Conservation (phyloP, 306 rosid genomes). For the Gleditsia sinensis region DNA sequence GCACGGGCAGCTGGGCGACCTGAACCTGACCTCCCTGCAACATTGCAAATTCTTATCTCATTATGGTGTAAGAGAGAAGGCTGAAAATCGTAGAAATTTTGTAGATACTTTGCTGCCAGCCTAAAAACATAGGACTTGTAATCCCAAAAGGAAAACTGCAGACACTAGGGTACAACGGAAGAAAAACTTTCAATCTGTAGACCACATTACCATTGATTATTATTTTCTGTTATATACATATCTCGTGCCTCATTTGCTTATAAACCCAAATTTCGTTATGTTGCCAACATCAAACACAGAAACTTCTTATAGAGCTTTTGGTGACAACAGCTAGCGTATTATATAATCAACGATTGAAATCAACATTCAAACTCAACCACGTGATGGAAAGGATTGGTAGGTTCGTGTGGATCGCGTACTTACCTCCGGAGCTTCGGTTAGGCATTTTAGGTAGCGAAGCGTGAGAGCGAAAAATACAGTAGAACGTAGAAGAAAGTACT, state of each 20-base stretch:
- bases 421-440: conserved; percentile 15
- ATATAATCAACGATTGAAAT: not conserved
- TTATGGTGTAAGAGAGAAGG: not conserved
- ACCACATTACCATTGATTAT: no score
- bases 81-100: not conserved
- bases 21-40: not conserved
- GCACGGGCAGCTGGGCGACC: not conserved
- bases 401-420: not conserved
- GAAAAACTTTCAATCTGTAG: not conserved
- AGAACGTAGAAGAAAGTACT: no score
- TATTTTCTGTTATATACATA: not conserved
- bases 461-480: not conserved
- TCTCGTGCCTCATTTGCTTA: not conserved
- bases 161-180: not conserved
- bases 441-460: not conserved
- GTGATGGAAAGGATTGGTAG: not conserved
- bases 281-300: not conserved
- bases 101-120: not conserved
- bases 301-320: no score
- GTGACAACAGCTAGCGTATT: no score
- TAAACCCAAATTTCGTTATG: not conserved
- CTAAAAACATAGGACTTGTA: not conserved
- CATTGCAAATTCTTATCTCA: not conserved
- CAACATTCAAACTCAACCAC: not conserved
- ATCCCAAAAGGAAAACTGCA: not conserved